Conservation (phyloP, 768 basidiomycete genomes). For the Ephemerocybe angulata region DNA sequence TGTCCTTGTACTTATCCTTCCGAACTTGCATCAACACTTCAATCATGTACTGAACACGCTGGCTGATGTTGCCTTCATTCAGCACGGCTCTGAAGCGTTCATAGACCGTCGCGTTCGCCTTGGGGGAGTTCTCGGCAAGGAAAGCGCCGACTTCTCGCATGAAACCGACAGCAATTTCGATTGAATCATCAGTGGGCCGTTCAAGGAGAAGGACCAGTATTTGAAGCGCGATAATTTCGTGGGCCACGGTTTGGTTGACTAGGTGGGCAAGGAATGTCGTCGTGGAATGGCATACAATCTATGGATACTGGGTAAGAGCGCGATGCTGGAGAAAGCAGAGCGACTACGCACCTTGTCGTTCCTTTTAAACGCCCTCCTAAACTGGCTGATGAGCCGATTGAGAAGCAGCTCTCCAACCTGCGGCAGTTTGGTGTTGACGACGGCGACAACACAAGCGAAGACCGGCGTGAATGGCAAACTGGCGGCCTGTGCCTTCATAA, state of each 20-base stretch:
- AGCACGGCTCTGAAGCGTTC: slow-evolving; percentile 96
- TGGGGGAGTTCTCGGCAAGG: slow-evolving; percentile 88
- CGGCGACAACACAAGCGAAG: slow-evolving; percentile 89
- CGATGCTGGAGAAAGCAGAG: not conserved
- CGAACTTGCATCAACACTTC: slow-evolving; percentile 99
- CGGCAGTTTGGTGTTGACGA: slow-evolving; percentile 96
- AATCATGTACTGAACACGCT: slow-evolving; percentile 98
- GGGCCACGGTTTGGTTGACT: slow-evolving; percentile 89
- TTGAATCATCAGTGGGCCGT: slow-evolving; percentile 93
- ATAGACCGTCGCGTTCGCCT: slow-evolving; percentile 91
- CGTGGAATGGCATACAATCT: slow-evolving; percentile 92
- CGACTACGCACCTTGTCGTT: slow-evolving; percentile 85
- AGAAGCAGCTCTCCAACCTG: slow-evolving; percentile 93
- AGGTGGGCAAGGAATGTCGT: slow-evolving; percentile 90
- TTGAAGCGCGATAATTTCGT: slow-evolving; percentile 92
- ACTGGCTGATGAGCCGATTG: slow-evolving; percentile 89
- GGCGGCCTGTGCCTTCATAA: slow-evolving; percentile 97
- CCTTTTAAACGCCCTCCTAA: slow-evolving; percentile 89
- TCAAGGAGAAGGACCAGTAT: slow-evolving; percentile 95
- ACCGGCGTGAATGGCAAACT: slow-evolving; percentile 98
- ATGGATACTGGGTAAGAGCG: not conserved
- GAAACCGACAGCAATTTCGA: slow-evolving; percentile 97
- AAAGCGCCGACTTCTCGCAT: slow-evolving; percentile 97
- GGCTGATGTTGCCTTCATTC: slow-evolving; percentile 92
- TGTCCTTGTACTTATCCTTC: slow-evolving; percentile 99